Evolutionary conservation across 441 rosid genomes (phyloP), one percentile per base, ranked within the genome.

Genomic region (Brassica balearica): DNA sequence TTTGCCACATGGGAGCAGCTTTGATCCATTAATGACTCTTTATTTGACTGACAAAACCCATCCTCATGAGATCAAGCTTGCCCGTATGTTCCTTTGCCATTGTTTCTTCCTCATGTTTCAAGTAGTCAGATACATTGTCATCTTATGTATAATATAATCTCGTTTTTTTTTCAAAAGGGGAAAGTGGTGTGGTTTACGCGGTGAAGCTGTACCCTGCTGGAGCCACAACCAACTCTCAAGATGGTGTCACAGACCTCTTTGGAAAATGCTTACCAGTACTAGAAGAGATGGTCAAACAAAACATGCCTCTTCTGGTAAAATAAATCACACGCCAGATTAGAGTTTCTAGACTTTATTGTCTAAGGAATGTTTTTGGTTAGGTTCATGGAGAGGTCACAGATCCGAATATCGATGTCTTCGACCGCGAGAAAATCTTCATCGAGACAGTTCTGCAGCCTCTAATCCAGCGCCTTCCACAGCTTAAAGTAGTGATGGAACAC

Each of bases 191-290:
- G 62, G 91, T 93, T 81, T 88, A 83, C 86, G 97, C 93, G 68
- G 97, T 95, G 69, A 95, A 95, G 88, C 71, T 93, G 75, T 92
- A 95, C 77, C 99, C 99, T 77, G 99, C 96, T 20, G 97, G 99
- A n/a, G 98, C 98, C 36, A 90, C 98, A 15, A 93, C 99, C 29
- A 95, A 95, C 82, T 93, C 98, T 72, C 96, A 95, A 85, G 96
- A 93, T 77, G 98, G 97, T 64, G 98, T 95, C 46, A 93, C 96
- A 0, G 91, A 95, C 81, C 92, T 95, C 72, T 86, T 93, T 68
- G 97, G 99, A 46, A 91, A 90, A 73, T 93, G 97, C 75, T 86
- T 93, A 48, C 92, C 95, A 22, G 94, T 89, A 53, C 90, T 95
- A 53, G 99, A 92, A 86, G 96, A 93, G 84, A 85, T 93, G 98